Conservation (phyloP, 2,329 filamentous ascomycete genomes). For the Arthrobotrys pseudoclavata region DNA sequence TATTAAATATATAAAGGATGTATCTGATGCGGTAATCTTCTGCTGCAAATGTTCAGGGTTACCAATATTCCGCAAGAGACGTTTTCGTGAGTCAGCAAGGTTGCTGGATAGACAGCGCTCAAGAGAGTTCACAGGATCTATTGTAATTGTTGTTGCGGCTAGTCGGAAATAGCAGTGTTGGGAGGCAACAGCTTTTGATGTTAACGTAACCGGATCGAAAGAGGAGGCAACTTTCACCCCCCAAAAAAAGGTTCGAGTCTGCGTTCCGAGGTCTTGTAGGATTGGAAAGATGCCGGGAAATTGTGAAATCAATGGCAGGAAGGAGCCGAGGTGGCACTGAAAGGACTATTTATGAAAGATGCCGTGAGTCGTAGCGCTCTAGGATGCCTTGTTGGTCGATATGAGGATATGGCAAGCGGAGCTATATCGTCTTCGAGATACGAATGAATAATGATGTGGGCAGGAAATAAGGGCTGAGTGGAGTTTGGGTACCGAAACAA, state of each 20-base stretch:
- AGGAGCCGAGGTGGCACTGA: conserved; percentile 35
- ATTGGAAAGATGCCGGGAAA: conserved; percentile 46
- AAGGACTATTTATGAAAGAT: conserved; percentile 46
- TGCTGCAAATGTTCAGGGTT: conserved; percentile 31
- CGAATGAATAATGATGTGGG: conserved; percentile 45
- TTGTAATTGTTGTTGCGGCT: conserved; percentile 44
- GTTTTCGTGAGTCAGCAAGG: conserved; percentile 50
- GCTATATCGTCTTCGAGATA: conserved; percentile 32
- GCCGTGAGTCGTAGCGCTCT: conserved; percentile 27
- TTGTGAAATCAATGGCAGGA: conserved; percentile 42
- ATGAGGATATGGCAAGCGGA: conserved; percentile 51
- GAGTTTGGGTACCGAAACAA: conserved; percentile 57
- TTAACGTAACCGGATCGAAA: conserved; percentile 56
- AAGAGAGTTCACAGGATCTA: conserved; percentile 52
- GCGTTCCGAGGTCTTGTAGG: conserved; percentile 45
- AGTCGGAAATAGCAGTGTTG: conserved; percentile 57
- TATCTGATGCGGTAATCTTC: conserved; percentile 28
- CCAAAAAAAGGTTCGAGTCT: conserved; percentile 43
- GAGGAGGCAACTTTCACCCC: conserved; percentile 47
- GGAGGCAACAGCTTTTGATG: conserved; percentile 56
- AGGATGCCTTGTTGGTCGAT: conserved; percentile 31
- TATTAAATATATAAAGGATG: conserved; percentile 21
- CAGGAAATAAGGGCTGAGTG: conserved; percentile 44
- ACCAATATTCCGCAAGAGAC: conserved; percentile 51
- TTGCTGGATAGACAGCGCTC: conserved; percentile 50